Evolutionary conservation across 1,284 basidiomycete species (phyloP).

Genomic region (Kalmanozyma brasiliensis): DNA sequence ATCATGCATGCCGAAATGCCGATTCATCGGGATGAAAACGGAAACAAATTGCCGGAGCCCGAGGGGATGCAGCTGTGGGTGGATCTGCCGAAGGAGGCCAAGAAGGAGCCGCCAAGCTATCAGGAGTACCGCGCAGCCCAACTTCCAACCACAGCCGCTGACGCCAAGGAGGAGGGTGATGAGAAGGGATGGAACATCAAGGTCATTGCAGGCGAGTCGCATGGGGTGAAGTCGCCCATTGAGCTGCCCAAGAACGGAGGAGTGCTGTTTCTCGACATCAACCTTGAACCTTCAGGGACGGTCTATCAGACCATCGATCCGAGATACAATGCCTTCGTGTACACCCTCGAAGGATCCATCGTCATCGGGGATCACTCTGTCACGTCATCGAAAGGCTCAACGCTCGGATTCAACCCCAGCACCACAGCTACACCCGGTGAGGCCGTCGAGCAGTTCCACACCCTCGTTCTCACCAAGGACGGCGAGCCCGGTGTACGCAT

Average conservation of each 20-base stretch:
- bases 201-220: conserved; percentile 87
- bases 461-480: conserved; percentile 73
- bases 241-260: conserved; percentile 79
- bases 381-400: conserved; percentile 9
- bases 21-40: conserved; percentile 74
- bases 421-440: conserved; percentile 6
- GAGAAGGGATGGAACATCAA: conserved; percentile 77
- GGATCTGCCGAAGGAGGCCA: conserved; percentile 86
- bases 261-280: conserved; percentile 90
- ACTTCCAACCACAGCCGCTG: conserved; percentile 67
- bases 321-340: conserved; percentile 68
- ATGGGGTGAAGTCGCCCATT: conserved; percentile 87
- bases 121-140: conserved; percentile 70
- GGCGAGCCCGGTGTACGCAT: conserved; percentile 76
- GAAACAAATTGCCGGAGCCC: conserved; percentile 73
- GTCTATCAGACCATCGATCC: conserved; percentile 86
- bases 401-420: conserved; percentile 4
- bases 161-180: conserved; percentile 78
- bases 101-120: conserved; percentile 76
- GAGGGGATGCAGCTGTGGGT: conserved; percentile 91
- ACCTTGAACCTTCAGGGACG: conserved; percentile 75
- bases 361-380: conserved; percentile 71
- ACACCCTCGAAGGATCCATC: conserved; percentile 70
- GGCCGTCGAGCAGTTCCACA: conserved; percentile 76
- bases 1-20: conserved; percentile 77